Evolutionary conservation across 805 yeast genomes (phyloP).

Genomic region (Millerozyma miso): DNA sequence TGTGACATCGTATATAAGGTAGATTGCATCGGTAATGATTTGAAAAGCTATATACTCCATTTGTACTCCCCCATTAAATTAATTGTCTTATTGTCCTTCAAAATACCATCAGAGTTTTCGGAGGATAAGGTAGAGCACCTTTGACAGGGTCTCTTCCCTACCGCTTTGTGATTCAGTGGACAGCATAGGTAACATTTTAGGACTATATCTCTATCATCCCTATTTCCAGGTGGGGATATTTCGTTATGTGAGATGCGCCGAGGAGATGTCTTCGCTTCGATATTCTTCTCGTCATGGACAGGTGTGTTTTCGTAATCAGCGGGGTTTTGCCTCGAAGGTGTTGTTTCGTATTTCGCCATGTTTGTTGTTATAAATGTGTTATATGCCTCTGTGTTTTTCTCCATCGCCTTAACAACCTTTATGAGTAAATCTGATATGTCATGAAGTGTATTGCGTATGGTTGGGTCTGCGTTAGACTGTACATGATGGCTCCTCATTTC

Average conservation of each 20-base stretch:
- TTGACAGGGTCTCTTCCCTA: conserved; percentile 9
- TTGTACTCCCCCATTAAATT: conserved; percentile 29
- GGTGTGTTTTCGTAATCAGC: background rate
- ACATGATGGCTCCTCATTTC: background rate
- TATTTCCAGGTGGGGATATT: background rate
- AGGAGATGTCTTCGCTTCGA: background rate
- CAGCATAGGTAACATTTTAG: conserved; percentile 16
- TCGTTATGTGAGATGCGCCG: background rate
- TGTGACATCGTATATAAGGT: background rate
- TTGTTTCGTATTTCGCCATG: background rate
- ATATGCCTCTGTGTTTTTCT: conserved; percentile 3
- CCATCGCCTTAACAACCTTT: background rate
- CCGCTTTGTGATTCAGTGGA: conserved; percentile 5
- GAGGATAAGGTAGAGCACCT: conserved; percentile 11
- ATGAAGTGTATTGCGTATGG: background rate
- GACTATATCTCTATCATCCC: conserved; percentile 7
- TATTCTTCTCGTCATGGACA: background rate
- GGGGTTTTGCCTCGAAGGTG: background rate
- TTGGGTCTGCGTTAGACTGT: background rate
- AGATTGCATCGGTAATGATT: background rate
- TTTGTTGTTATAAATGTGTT: background rate
- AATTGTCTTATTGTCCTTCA: conserved; percentile 12
- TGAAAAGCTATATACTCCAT: conserved; percentile 18
- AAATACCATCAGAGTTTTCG: conserved; percentile 3
- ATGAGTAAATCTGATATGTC: background rate